Base-by-base conservation (phyloP, 139 green algal genomes). In the Micromonas pusilla region DNA sequence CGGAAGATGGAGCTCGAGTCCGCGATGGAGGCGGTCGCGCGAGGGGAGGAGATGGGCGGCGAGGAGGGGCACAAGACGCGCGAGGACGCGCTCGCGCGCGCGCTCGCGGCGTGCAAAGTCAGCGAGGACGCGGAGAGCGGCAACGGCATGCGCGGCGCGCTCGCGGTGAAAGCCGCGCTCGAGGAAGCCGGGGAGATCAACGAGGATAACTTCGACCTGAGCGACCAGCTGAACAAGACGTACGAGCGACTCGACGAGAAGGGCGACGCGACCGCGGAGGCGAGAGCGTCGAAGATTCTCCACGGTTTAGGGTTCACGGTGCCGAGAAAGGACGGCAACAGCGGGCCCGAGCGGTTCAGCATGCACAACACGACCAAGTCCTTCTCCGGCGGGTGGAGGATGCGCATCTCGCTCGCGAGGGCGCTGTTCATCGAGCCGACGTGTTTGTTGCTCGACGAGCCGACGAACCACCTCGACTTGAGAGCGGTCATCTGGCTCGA, bases 391-490 rank as follows among this genome's bases (percentile, higher is more conserved):
- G 95, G 94, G 16, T 98, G 94, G 94, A 90, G 94, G 80, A 99
- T 99, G 95, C 90, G 95, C 79, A 98, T 99, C 63, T 95, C 88
- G 31, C 88, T 99, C n/a, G 96, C 96, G n/a, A 87, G 96, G 23
- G 96, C 96, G 0, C 90, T 99, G 34, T 99, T 96, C 88, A 95
- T 99, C 72, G 89, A 97, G 83, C 96, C 96, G 73, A 99, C 96
- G 23, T 87, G 99, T 79, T 88, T 98, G 80, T 86, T 99, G 80
- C 90, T 98, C 79, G 95, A 98, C 77, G 96, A 99, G 88, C 96
- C 96, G 28, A 99, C 96, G 52, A 99, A 99, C 85, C 96, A 99
- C 75, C 83, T 99, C 79, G 96, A 99, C 86, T 87, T 99, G 77
- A 77, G 93, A 32, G 93, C 93, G 0, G 92, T 95, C 66, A 82